phyloP scores from a whole-genome alignment of 1,284 basidiomycete species.

The Ganoderma lucidum region DNA sequence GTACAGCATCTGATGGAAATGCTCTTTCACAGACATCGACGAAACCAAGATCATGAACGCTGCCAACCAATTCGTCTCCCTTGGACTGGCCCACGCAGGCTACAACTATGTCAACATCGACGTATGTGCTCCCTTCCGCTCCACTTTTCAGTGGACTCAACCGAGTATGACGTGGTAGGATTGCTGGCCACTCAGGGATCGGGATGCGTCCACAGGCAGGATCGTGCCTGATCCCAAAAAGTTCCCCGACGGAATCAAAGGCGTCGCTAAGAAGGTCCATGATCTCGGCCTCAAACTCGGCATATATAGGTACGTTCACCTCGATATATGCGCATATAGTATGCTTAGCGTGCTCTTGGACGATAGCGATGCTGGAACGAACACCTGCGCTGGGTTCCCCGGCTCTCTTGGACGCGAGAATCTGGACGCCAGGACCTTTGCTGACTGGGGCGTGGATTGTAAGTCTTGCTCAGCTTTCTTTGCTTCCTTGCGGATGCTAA shows the following conservation, averaged over 20 bases:
- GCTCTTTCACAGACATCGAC: constrained; percentile 47
- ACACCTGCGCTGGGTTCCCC: constrained; percentile 60
- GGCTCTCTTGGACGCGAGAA: constrained; percentile 58
- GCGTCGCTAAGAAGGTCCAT: constrained; percentile 54
- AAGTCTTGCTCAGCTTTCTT: constrained; percentile 16
- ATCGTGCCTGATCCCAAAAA: constrained; percentile 59
- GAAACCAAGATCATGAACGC: constrained; percentile 55
- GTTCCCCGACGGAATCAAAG: constrained; percentile 61
- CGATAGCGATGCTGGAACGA: constrained; percentile 58
- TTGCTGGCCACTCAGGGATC: constrained; percentile 55
- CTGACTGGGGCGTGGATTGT: constrained; percentile 62
- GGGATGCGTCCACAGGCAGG: constrained; percentile 49
- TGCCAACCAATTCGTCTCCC: constrained; percentile 54
- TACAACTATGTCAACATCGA: constrained; percentile 66
- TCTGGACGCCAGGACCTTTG: constrained; percentile 59
- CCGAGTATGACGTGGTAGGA: constrained; percentile 46
- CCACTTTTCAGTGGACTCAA: not conserved
- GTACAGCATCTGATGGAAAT: constrained; percentile 7
- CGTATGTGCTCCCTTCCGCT: constrained; percentile 38
- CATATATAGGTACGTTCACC: constrained; percentile 52
- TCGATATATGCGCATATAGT: not conserved
- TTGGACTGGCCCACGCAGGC: constrained; percentile 58
- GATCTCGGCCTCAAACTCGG: constrained; percentile 60
- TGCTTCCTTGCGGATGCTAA: no score
- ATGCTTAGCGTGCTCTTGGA: not conserved